phyloP scores from a whole-genome alignment of 1,284 basidiomycete species.

The Cutaneotrichosporon sp. region DNA sequence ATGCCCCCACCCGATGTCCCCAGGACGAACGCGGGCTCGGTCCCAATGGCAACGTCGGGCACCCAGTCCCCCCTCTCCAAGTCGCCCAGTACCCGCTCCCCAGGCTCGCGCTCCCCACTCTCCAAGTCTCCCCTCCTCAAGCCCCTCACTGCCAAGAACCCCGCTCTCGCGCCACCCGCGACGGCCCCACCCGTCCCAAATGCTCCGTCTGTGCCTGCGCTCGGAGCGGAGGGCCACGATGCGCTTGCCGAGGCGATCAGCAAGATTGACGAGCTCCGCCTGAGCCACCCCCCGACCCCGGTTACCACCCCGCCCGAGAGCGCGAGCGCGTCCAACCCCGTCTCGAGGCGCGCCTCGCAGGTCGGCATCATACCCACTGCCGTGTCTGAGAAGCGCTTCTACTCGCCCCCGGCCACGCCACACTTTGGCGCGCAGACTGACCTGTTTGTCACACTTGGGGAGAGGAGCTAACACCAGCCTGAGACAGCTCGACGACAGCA shows the following conservation, averaged over 20 bases:
- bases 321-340: constrained; percentile 2
- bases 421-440: constrained; percentile 54
- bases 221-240: constrained; percentile 27
- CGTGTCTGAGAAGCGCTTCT: constrained; percentile 7
- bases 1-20: constrained; percentile 31
- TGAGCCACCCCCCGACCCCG: constrained; percentile 32
- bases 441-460: constrained; percentile 30
- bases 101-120: neutral
- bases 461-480: constrained; percentile 31
- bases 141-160: constrained; percentile 14
- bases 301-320: constrained; percentile 2
- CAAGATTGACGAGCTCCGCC: constrained; percentile 46
- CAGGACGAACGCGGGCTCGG: neutral
- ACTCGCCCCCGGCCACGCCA: constrained; percentile 48
- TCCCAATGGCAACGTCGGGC: neutral
- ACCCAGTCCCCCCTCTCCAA: constrained; percentile 5
- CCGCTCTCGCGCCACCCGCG: neutral
- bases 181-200: neutral
- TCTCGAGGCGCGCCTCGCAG: constrained; percentile 7
- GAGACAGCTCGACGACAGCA: constrained; percentile 50
- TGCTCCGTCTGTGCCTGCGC: neutral
- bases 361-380: neutral
- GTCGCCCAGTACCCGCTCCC: neutral
- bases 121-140: constrained; percentile 16
- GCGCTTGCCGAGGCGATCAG: constrained; percentile 49